A percentile compares a stretch with the other conserved stretches of the same genome.
These are phyloP conservation scores for Puya raimondii DNA, from an alignment of 176 grass and related monocot species.

Conservation along the genomic window DNA sequence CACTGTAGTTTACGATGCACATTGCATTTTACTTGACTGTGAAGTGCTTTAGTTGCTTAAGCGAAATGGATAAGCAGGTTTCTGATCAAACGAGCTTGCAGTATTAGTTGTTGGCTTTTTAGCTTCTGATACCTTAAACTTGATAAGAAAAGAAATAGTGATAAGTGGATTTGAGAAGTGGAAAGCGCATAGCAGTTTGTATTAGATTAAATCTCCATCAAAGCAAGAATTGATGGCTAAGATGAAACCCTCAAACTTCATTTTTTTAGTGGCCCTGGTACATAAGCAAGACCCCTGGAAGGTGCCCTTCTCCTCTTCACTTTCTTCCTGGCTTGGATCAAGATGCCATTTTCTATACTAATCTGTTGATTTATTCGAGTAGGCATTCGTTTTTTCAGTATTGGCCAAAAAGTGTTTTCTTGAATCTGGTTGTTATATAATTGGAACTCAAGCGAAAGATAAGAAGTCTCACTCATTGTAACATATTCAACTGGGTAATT, in stretches of 20 bases:
- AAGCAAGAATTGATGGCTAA: background rate
- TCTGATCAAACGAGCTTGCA: too few relatives aligned
- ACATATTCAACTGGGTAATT: too few relatives aligned
- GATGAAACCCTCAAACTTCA: background rate
- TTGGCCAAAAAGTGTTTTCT: background rate
- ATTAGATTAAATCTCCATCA: background rate
- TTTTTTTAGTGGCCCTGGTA: background rate
- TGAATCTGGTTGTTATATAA: too few relatives aligned
- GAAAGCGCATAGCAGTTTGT: background rate
- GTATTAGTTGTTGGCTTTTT: too few relatives aligned
- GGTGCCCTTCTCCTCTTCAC: background rate
- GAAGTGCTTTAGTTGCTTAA: too few relatives aligned
- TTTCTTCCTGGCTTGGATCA: background rate
- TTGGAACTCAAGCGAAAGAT: too few relatives aligned
- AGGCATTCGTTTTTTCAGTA: background rate
- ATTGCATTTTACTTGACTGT: too few relatives aligned
- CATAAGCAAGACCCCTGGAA: background rate
- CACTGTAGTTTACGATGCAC: too few relatives aligned
- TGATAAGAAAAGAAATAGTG: background rate
- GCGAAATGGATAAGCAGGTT: too few relatives aligned
- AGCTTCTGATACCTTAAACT: background rate
- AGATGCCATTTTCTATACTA: background rate
- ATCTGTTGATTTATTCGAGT: background rate
- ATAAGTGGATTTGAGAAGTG: background rate
- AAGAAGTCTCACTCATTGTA: too few relatives aligned